Evolutionary conservation across 2,329 filamentous ascomycete species (phyloP).

Genomic region (Cadophora malorum): DNA sequence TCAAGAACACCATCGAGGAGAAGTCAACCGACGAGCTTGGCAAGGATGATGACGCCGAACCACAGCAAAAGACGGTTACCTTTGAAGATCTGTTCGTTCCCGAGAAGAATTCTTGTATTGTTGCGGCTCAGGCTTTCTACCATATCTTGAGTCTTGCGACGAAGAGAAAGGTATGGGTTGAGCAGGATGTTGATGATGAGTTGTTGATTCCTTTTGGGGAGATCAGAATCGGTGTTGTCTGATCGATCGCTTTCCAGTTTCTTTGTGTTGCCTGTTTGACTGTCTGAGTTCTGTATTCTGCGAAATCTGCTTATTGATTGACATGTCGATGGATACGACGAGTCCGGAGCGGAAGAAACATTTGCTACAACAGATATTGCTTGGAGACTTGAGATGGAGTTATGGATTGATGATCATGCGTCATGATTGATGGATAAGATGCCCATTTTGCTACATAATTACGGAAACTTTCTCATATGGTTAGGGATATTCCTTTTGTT

Average conservation of each 20-base stretch:
- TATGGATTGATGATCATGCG: slow-evolving; percentile 15
- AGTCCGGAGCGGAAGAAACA: not conserved
- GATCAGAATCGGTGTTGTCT: slow-evolving; percentile 40
- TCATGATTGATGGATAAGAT: slow-evolving; percentile 19
- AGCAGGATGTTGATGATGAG: slow-evolving; percentile 54
- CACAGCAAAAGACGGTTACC: slow-evolving; percentile 54
- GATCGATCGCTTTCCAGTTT: not conserved
- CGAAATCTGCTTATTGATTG: not conserved
- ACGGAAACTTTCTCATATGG: not conserved
- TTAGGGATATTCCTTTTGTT: slow-evolving; percentile 14
- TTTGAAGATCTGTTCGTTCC: slow-evolving; percentile 76
- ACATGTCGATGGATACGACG: not conserved
- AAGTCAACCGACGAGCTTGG: slow-evolving; percentile 40
- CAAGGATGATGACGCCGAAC: slow-evolving; percentile 29
- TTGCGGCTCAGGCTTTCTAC: slow-evolving; percentile 78
- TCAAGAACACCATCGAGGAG: slow-evolving; percentile 54
- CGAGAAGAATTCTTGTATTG: slow-evolving; percentile 55
- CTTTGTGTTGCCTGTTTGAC: not conserved
- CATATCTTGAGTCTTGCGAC: slow-evolving; percentile 75
- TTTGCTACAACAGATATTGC: slow-evolving; percentile 19
- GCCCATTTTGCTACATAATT: slow-evolving; percentile 22
- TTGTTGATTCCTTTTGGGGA: slow-evolving; percentile 34
- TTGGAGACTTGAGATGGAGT: slow-evolving; percentile 19
- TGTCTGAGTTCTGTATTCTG: not conserved
- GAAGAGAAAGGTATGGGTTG: slow-evolving; percentile 65